phyloP scores from a whole-genome alignment of 176 grass and related monocot species.

The Oryza officinalis region DNA sequence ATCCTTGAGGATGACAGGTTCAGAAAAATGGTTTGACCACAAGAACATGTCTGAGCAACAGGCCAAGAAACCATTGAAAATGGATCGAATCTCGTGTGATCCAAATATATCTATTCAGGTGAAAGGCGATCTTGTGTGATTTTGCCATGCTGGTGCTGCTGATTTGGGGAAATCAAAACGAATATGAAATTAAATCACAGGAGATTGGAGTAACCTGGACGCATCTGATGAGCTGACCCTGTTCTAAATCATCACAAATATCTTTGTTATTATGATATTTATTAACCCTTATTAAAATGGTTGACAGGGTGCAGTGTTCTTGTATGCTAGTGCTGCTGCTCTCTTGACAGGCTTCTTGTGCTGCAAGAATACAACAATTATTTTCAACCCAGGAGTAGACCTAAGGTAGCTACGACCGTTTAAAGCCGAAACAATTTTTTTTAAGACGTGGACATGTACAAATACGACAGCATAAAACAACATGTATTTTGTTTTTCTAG shows the following conservation, averaged over 20 bases:
- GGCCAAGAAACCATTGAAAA: background rate
- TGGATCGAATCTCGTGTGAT: constrained; percentile 10
- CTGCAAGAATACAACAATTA: background rate
- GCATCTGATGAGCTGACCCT: constrained; percentile 3
- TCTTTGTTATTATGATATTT: background rate
- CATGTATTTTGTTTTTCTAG: too few species aligned
- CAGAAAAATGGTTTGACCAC: background rate
- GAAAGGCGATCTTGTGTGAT: background rate
- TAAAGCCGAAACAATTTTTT: background rate
- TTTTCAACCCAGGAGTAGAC: background rate
- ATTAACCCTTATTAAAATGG: background rate
- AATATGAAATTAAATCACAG: background rate
- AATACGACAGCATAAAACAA: too few species aligned
- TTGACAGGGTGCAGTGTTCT: background rate
- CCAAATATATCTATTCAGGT: background rate
- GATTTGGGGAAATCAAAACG: background rate
- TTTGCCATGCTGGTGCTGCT: background rate
- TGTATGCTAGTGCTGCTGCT: background rate
- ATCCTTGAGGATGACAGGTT: background rate
- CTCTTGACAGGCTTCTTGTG: constrained; percentile 1
- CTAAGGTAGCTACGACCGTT: background rate
- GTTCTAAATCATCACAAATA: background rate
- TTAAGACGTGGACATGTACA: background rate
- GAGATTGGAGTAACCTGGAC: background rate
- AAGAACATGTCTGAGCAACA: background rate